phyloP scores from a whole-genome alignment of 2,329 filamentous ascomycete genomes.

The Dryadomyces quercivorus region DNA sequence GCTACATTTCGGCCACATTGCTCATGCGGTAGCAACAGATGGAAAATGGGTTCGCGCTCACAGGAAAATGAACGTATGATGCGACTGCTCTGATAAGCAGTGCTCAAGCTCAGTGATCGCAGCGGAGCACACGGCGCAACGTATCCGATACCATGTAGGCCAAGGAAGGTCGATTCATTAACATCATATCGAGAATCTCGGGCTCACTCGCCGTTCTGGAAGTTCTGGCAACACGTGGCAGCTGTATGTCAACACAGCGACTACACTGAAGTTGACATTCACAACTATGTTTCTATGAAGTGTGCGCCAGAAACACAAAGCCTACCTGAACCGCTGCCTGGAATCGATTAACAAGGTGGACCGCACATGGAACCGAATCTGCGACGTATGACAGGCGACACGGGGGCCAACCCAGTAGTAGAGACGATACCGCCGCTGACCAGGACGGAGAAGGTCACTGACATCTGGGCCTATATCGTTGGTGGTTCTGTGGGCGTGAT shows the following conservation, averaged over 20 bases:
- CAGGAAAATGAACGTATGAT: conserved; percentile 20
- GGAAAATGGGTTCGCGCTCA: conserved; percentile 20
- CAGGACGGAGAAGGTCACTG: conserved; percentile 24
- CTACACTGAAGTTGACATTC: conserved; percentile 28
- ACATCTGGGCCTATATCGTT: conserved; percentile 29
- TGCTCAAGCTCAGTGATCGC: conserved; percentile 9
- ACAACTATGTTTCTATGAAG: conserved; percentile 26
- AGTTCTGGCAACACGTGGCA: conserved; percentile 24
- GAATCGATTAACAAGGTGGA: conserved; percentile 22
- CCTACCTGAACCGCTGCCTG: conserved; percentile 19
- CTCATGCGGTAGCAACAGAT: conserved; percentile 26
- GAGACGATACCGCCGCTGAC: conserved; percentile 20
- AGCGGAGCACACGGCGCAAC: conserved; percentile 14
- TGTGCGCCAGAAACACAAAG: conserved; percentile 24
- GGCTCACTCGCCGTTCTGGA: conserved; percentile 19
- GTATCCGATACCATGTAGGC: conserved; percentile 14
- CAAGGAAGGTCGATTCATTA: conserved; percentile 18
- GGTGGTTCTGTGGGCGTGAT: conserved; percentile 27
- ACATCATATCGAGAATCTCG: conserved; percentile 13
- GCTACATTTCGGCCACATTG: conserved; percentile 24
- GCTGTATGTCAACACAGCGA: conserved; percentile 30
- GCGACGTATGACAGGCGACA: conserved; percentile 21
- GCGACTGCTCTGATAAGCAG: conserved; percentile 11
- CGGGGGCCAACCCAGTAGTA: conserved; percentile 20
- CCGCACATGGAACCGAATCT: conserved; percentile 21